Conservation (phyloP, 371 early-diverging fungal species). For the Vairimorpha necatrix region DNA sequence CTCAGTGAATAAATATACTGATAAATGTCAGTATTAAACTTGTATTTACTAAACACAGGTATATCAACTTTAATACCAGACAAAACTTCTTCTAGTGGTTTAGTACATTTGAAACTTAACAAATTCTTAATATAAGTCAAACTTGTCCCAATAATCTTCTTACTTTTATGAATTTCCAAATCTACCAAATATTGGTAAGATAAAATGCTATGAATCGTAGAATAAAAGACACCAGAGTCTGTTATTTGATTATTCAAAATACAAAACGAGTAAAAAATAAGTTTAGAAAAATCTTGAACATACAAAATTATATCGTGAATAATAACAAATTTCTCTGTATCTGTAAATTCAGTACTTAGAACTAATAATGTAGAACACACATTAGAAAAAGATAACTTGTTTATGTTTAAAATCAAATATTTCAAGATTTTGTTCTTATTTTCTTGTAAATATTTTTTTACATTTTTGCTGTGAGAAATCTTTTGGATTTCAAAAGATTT, state of each 20-base stretch:
- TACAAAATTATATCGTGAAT: conserved; percentile 42
- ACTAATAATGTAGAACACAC: conserved; percentile 46
- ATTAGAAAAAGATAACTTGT: conserved; percentile 11
- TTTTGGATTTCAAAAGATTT: conserved; percentile 28
- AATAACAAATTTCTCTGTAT: conserved; percentile 43
- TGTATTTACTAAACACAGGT: conserved; percentile 10
- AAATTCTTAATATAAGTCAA: conserved; percentile 28
- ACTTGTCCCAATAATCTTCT: not conserved
- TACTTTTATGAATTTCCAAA: conserved; percentile 19
- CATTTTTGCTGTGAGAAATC: conserved; percentile 31
- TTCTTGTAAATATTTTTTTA: conserved; percentile 20
- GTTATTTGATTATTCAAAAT: conserved; percentile 17
- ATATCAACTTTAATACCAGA: conserved; percentile 7
- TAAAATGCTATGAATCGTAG: conserved; percentile 27
- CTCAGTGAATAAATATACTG: conserved; percentile 41
- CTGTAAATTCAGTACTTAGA: conserved; percentile 29
- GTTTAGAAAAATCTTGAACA: conserved; percentile 20
- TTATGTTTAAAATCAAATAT: conserved; percentile 33
- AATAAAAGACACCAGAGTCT: conserved; percentile 17
- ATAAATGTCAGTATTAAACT: conserved; percentile 15
- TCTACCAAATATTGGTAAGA: conserved; percentile 42
- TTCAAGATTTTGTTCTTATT: conserved; percentile 26
- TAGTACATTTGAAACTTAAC: conserved; percentile 7
- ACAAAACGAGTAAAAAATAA: conserved; percentile 39
- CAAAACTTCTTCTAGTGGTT: conserved; percentile 16